Evolutionary conservation across 768 basidiomycete species (phyloP).

Genomic region (Sarcodon sp.): DNA sequence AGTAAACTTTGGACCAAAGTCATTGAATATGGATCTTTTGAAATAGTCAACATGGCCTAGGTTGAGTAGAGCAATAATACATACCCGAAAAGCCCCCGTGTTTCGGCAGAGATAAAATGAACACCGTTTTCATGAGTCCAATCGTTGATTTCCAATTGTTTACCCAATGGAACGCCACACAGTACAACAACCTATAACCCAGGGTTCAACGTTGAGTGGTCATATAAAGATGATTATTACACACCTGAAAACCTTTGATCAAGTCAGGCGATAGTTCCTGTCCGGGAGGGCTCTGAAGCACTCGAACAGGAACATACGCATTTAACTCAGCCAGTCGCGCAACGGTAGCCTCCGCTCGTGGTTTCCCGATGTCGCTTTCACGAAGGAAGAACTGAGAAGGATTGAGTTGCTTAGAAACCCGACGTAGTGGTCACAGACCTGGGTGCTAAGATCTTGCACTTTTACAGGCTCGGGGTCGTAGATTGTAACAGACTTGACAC

Average conservation of each 20-base stretch:
- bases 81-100: slow-evolving; percentile 90
- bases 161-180: slow-evolving; percentile 60
- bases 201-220: slow-evolving; percentile 1
- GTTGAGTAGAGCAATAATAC: not conserved
- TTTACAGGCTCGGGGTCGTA: slow-evolving; percentile 86
- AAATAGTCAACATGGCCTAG: not conserved
- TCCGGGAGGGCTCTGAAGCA: slow-evolving; percentile 68
- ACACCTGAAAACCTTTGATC: slow-evolving; percentile 81
- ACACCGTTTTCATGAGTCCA: slow-evolving; percentile 88
- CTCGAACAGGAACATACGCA: slow-evolving; percentile 86
- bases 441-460: slow-evolving; percentile 85
- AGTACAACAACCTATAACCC: slow-evolving; percentile 71
- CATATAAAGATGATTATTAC: slow-evolving; percentile 9
- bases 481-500: slow-evolving; percentile 94
- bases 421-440: slow-evolving; percentile 30
- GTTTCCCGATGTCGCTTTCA: slow-evolving; percentile 73
- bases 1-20: slow-evolving; percentile 90
- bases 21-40: slow-evolving; percentile 82
- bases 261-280: slow-evolving; percentile 70
- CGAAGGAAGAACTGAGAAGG: slow-evolving; percentile 81
- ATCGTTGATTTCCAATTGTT: slow-evolving; percentile 91
- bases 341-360: slow-evolving; percentile 74
- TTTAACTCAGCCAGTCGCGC: slow-evolving; percentile 92
- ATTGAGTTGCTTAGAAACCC: not conserved
- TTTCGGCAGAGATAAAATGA: slow-evolving; percentile 85